These are phyloP conservation scores for Leccinum angustisporum DNA, from an alignment of 1,284 basidiomycete species.

Conservation along the genomic window DNA sequence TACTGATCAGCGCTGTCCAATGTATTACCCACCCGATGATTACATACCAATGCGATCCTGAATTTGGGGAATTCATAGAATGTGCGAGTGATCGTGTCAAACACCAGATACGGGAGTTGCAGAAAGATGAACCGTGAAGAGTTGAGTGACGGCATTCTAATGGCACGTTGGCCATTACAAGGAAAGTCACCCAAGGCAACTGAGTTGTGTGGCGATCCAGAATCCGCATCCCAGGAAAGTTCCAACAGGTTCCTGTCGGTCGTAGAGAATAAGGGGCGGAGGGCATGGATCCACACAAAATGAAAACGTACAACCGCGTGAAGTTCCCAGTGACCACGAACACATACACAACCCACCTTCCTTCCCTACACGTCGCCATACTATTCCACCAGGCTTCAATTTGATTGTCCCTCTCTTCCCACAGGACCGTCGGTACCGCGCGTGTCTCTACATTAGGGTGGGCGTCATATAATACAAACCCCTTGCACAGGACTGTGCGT, in stretches of 20 bases:
- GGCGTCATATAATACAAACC: background rate
- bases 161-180: background rate
- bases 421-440: background rate
- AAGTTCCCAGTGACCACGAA: background rate
- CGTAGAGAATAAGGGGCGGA: background rate
- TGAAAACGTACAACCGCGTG: background rate
- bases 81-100: background rate
- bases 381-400: background rate
- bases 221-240: background rate
- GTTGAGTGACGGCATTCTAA: background rate
- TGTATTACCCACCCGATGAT: background rate
- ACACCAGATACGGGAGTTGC: background rate
- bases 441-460: background rate
- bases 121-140: background rate
- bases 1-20: background rate
- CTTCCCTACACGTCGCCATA: background rate
- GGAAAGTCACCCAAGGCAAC: conserved; percentile 1
- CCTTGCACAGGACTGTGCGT: background rate
- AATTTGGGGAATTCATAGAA: background rate
- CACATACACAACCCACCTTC: background rate
- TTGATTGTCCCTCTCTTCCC: background rate
- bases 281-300: background rate
- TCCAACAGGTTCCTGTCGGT: background rate
- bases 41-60: background rate
- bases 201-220: background rate